Conservation (phyloP, 257 asterid species). For the Solanum gandarillasii region DNA sequence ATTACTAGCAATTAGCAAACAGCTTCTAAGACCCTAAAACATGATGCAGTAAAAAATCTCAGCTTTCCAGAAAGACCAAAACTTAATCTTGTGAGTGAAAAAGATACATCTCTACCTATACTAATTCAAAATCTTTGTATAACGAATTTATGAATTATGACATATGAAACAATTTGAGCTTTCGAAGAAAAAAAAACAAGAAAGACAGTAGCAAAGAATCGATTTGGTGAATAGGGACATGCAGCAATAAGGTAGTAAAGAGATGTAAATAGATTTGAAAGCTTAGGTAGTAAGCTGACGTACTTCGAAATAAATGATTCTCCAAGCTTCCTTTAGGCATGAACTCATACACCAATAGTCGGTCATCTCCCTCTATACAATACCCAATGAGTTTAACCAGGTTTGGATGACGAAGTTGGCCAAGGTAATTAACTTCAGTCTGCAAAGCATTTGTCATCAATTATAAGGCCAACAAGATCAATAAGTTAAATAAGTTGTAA, state of each 20-base stretch:
- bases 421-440: slow-evolving; percentile 91
- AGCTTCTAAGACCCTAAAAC: background rate
- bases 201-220: background rate
- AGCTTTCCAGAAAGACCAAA: background rate
- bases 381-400: slow-evolving; percentile 90
- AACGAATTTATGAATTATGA: background rate
- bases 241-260: background rate
- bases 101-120: background rate
- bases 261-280: background rate
- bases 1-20: background rate
- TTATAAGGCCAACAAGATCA: background rate
- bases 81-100: background rate
- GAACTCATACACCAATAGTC: slow-evolving; percentile 88
- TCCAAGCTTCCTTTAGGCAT: slow-evolving; percentile 96
- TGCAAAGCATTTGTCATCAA: slow-evolving; percentile 21
- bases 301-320: slow-evolving; percentile 86
- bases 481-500: background rate
- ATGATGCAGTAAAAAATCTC: background rate
- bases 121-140: background rate
- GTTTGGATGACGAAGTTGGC: slow-evolving; percentile 85
- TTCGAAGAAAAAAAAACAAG: background rate
- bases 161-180: background rate
- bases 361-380: slow-evolving; percentile 79
- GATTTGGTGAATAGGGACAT: background rate
- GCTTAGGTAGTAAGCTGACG: slow-evolving; percentile 6